Conservation (phyloP, 495 filamentous ascomycete species). For the Neurospora sp. region DNA sequence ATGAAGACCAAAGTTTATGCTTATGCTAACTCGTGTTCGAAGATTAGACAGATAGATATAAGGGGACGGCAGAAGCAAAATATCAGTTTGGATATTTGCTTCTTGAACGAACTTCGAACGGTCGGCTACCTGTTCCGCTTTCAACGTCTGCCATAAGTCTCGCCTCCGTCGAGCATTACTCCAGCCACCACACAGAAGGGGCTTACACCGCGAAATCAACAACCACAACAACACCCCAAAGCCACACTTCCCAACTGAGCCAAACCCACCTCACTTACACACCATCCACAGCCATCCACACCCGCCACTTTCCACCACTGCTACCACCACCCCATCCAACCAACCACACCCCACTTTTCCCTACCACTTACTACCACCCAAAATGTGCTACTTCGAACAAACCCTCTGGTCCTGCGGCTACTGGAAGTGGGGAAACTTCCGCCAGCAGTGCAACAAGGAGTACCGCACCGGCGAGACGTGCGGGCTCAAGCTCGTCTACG, state of each 20-base stretch:
- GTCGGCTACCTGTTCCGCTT: background rate
- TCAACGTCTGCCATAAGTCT: background rate
- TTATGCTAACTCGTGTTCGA: background rate
- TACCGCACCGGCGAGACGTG: conserved; percentile 98
- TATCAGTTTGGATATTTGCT: background rate
- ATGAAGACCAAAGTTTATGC: background rate
- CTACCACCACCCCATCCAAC: background rate
- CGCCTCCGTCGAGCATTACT: background rate
- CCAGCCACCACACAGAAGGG: background rate
- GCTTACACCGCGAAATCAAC: background rate
- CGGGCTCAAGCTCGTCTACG: conserved; percentile 82
- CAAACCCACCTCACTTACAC: background rate
- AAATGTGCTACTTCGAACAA: conserved; percentile 59
- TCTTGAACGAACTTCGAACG: background rate
- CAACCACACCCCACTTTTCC: background rate
- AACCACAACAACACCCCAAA: background rate
- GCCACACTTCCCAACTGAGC: background rate
- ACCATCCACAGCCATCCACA: background rate
- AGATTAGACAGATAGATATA: background rate
- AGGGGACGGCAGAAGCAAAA: background rate
- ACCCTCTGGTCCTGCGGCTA: conserved; percentile 64
- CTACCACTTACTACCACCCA: conserved; percentile 4
- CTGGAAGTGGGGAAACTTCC: conserved; percentile 94
- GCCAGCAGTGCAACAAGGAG: conserved; percentile 88
- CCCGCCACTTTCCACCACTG: background rate